phyloP scores from a whole-genome alignment of 2,329 filamentous ascomycete genomes.

The Colletotrichum sp. region DNA sequence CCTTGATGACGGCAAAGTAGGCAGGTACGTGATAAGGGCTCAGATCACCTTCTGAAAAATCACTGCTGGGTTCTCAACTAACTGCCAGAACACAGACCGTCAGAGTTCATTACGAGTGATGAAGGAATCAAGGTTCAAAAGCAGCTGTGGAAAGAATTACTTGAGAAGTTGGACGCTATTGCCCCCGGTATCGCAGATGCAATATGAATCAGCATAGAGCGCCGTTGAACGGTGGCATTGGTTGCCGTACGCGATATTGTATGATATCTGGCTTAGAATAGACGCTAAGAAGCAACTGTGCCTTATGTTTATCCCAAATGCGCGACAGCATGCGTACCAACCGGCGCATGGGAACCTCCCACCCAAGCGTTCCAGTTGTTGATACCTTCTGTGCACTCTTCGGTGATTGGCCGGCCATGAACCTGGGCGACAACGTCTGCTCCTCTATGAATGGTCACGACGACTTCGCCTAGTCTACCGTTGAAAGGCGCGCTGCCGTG shows the following conservation, averaged over 20 bases:
- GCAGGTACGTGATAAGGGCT: neutral
- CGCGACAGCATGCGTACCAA: slow-evolving; percentile 4
- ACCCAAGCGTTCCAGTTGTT: slow-evolving; percentile 25
- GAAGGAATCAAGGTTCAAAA: slow-evolving; percentile 38
- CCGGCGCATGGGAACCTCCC: neutral
- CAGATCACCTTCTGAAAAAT: neutral
- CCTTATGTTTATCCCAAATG: neutral
- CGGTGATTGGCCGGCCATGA: slow-evolving; percentile 10
- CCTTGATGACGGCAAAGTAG: slow-evolving; percentile 37
- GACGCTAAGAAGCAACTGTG: neutral
- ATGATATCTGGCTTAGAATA: neutral
- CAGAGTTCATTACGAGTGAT: slow-evolving; percentile 35
- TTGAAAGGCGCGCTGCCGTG: slow-evolving; percentile 31
- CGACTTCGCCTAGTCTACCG: slow-evolving; percentile 27
- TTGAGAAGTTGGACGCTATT: slow-evolving; percentile 46
- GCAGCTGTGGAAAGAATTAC: slow-evolving; percentile 46
- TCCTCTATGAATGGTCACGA: slow-evolving; percentile 21
- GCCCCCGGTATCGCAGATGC: slow-evolving; percentile 36
- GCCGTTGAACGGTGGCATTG: neutral
- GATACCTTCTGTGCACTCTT: slow-evolving; percentile 6
- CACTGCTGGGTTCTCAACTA: rapidly evolving
- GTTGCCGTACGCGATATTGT: slow-evolving; percentile 29
- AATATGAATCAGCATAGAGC: neutral
- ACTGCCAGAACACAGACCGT: slow-evolving; percentile 25
- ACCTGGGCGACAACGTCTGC: slow-evolving; percentile 1